Evolutionary conservation across 2,329 filamentous ascomycete genomes (phyloP).

Genomic region (Alternaria angustiovoidea): DNA sequence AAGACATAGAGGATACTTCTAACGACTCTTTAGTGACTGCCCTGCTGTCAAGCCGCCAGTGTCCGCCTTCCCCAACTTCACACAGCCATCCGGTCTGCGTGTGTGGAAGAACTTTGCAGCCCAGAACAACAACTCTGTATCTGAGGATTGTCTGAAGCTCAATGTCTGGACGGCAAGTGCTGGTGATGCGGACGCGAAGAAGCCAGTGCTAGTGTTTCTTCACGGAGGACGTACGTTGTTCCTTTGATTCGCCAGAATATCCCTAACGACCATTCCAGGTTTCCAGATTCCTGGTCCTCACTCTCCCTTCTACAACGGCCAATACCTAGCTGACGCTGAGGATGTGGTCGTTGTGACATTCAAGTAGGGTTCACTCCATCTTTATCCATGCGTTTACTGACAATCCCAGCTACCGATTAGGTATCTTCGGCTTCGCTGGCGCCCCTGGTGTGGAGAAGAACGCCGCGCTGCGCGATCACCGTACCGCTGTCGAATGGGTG

Average conservation of each 20-base stretch:
- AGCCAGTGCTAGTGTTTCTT: conserved; percentile 40
- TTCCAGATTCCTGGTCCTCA: conserved; percentile 37
- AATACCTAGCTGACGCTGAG: conserved; percentile 36
- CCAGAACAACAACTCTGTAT: conserved; percentile 31
- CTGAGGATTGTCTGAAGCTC: conserved; percentile 42
- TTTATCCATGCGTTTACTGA: background rate
- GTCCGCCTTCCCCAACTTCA: conserved; percentile 38
- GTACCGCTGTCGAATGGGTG: conserved; percentile 49
- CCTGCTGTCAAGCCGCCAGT: conserved; percentile 33
- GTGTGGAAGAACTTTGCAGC: conserved; percentile 41
- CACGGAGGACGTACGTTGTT: conserved; percentile 38
- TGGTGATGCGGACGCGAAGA: conserved; percentile 25
- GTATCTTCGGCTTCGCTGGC: conserved; percentile 52
- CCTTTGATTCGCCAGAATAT: background rate
- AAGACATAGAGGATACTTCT: background rate
- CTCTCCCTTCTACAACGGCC: conserved; percentile 39
- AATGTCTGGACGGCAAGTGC: conserved; percentile 40
- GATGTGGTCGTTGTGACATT: conserved; percentile 43
- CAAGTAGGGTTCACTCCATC: conserved; percentile 24
- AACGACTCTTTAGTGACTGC: conserved; percentile 30
- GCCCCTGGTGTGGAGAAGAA: conserved; percentile 48
- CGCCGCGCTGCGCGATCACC: conserved; percentile 45
- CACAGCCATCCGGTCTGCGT: conserved; percentile 31
- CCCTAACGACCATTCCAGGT: conserved; percentile 18
- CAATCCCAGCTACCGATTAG: conserved; percentile 44